Evolutionary conservation across 108 stramenopile genomes (phyloP).

Genomic region (Stephanodiscus triporus): DNA sequence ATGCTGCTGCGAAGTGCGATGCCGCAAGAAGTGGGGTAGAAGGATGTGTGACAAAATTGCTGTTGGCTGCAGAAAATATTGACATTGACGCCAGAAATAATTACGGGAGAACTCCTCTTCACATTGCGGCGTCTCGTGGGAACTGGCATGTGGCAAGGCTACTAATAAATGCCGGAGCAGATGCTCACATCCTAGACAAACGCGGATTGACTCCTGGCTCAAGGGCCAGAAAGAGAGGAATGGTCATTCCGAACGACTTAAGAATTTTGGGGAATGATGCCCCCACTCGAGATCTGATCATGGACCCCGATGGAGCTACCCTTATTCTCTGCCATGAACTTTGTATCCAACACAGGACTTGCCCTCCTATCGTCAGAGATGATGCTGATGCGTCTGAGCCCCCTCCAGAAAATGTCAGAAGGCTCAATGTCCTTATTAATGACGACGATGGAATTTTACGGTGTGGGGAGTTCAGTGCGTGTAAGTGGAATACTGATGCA

Average conservation of each 20-base stretch:
- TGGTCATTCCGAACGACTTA: constrained; percentile 82
- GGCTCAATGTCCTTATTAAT: constrained; percentile 82
- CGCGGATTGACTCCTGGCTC: constrained; percentile 83
- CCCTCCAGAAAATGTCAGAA: constrained; percentile 87
- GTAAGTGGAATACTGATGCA: constrained; percentile 74
- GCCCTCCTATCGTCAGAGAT: constrained; percentile 83
- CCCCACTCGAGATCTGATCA: constrained; percentile 77
- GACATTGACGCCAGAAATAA: constrained; percentile 82
- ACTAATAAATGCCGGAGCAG: constrained; percentile 69
- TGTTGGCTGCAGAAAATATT: constrained; percentile 66
- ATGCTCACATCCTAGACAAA: constrained; percentile 62
- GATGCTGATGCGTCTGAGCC: constrained; percentile 60
- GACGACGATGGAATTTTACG: constrained; percentile 81
- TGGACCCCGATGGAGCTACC: constrained; percentile 81
- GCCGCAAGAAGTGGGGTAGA: constrained; percentile 24
- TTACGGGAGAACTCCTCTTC: constrained; percentile 81
- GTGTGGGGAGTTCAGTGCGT: constrained; percentile 68
- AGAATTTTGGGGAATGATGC: constrained; percentile 57
- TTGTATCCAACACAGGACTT: constrained; percentile 79
- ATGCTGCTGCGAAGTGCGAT: constrained; percentile 89
- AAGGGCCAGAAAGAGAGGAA: constrained; percentile 78
- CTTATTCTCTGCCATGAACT: constrained; percentile 81
- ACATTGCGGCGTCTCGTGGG: constrained; percentile 75
- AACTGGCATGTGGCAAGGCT: constrained; percentile 85
- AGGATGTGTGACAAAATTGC: constrained; percentile 58